Base-by-base conservation (phyloP, 345 rosid species). In the Gossypium arboreum region DNA sequence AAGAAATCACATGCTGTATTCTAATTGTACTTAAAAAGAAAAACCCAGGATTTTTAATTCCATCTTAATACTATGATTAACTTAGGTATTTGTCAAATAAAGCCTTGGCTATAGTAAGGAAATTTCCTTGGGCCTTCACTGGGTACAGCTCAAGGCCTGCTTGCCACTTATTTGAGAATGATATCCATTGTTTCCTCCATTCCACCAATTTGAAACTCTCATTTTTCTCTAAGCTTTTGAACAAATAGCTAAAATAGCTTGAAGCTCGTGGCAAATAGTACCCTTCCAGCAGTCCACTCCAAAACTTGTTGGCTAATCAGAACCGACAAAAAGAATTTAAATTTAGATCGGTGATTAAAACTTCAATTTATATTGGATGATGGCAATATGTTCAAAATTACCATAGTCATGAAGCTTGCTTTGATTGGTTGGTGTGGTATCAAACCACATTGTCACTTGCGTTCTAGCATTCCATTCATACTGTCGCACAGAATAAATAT, bases 381-480 rank as follows among this genome's bases (percentile, higher is more conserved):
- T 61, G 15, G 12, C 20, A 39, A 44, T 52, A 70, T 48, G 55
- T 25, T 74, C 52, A 48, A 72, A 13, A 15, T 81, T 88, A 91
- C 98, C 98, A 24, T 94, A 92, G 78, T 94, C 98, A 77, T 88
- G 97, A 60, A 94, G 95, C 87, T 85, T 81, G 92, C 98, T 94
- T 84, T 94, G 97, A 57, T 74, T 80, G 25, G 84, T 81, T 50
- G 52, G 74, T 22, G 89, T 89, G 11, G 90, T 88, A 81, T 94
- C 91, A 62, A 80, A 94, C 98, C 98, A 94, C 98, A 94, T 94
- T 1, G 98, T 91, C 81, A 94, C 92, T 76, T 91, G 98, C 1
- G 97, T 89, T 81, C 97, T 88, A 0, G 98, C 98, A 22, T 94
- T 94, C 97, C 90, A 92, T 73, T 92, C 95, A 22, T 89, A 90